Conservation (phyloP, 345 rosid genomes). For the Diplotaxis tenuifolia region DNA sequence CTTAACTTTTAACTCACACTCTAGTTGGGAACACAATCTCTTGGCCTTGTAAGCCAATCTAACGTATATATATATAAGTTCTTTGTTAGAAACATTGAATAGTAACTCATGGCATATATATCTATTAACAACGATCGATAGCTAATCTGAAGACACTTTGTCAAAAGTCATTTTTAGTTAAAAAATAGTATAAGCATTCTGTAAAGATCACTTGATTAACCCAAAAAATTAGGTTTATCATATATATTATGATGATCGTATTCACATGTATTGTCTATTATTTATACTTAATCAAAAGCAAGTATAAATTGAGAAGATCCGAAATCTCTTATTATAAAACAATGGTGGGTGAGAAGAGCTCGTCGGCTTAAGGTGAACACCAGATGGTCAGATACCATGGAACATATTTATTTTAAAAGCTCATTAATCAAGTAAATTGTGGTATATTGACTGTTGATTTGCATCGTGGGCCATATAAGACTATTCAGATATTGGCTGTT, state of each 20-base stretch:
- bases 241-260: background rate
- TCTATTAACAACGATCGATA: background rate
- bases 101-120: background rate
- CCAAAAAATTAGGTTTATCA: background rate
- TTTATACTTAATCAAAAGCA: background rate
- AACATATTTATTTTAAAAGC: background rate
- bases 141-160: background rate
- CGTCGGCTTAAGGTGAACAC: conserved; percentile 1
- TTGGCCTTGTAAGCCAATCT: background rate
- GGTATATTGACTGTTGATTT: conserved; percentile 22
- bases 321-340: background rate
- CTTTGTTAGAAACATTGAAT: background rate
- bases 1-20: background rate
- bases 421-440: background rate
- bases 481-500: conserved; percentile 20
- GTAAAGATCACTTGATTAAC: background rate
- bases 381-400: background rate
- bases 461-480: conserved; percentile 33
- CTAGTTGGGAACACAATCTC: background rate
- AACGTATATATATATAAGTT: background rate
- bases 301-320: background rate
- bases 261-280: background rate
- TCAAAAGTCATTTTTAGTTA: background rate
- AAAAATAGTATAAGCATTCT: background rate
- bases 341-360: background rate